Percentiles rank a stretch among this genome's conserved stretches.
These are phyloP conservation scores for Kondoa malvinella DNA, from an alignment of 768 basidiomycete genomes.

Conservation along the genomic window DNA sequence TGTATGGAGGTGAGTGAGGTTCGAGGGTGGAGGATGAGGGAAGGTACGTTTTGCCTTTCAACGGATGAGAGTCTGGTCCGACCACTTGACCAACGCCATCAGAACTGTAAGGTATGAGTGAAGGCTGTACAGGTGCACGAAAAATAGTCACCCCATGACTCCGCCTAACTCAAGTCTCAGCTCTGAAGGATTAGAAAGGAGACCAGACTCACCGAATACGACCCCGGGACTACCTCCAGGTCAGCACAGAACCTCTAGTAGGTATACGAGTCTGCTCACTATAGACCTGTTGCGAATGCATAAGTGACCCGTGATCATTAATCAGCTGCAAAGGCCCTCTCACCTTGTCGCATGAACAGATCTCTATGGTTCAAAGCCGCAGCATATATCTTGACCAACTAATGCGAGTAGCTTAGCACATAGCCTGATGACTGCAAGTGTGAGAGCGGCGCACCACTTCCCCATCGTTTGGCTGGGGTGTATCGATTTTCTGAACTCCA, in stretches of 20 bases:
- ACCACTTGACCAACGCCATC: slow-evolving; percentile 25
- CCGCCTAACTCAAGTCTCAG: too few relatives aligned
- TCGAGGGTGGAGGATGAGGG: background rate
- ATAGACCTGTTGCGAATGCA: background rate
- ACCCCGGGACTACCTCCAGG: slow-evolving; percentile 27
- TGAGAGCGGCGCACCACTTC: slow-evolving; percentile 34
- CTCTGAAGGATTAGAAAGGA: too few relatives aligned
- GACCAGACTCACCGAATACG: slow-evolving; percentile 15
- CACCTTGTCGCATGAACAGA: slow-evolving; percentile 35
- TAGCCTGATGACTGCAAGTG: slow-evolving; percentile 38
- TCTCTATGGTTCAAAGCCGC: slow-evolving; percentile 59
- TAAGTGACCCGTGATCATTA: background rate
- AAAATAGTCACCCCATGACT: background rate
- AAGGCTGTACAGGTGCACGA: slow-evolving; percentile 6
- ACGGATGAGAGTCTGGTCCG: slow-evolving; percentile 16
- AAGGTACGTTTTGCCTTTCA: slow-evolving; percentile 11
- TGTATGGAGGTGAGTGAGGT: background rate
- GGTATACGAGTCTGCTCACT: slow-evolving; percentile 5
- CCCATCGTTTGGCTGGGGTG: slow-evolving; percentile 41
- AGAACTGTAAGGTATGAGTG: slow-evolving; percentile 20
- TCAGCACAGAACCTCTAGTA: too few relatives aligned
- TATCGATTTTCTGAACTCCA: slow-evolving; percentile 38
- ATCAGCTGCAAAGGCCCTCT: background rate
- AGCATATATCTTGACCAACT: slow-evolving; percentile 34
- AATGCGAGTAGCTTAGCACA: slow-evolving; percentile 17